A percentile compares a stretch with the other conserved stretches of the same genome.
These are phyloP conservation scores for Solanum raphanifolium DNA, from an alignment of 257 asterid genomes.

Conservation along the genomic window DNA sequence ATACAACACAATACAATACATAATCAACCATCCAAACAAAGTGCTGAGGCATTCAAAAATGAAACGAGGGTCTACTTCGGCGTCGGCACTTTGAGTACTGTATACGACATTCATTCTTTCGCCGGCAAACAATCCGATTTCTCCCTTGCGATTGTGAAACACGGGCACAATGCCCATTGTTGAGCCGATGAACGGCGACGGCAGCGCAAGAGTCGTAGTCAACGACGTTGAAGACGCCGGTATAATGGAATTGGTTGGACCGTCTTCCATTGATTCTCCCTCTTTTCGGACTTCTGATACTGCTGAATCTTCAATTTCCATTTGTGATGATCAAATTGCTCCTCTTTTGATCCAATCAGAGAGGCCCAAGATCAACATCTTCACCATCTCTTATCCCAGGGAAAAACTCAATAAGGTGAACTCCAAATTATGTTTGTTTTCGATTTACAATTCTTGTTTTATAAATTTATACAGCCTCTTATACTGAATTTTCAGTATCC, in stretches of 20 bases:
- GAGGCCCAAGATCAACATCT: conserved; percentile 30
- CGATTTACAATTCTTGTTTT: too few species aligned
- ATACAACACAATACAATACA: too few species aligned
- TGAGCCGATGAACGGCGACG: background rate
- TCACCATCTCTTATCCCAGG: conserved; percentile 18
- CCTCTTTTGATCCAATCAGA: conserved; percentile 23
- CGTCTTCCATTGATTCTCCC: background rate
- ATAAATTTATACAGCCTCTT: too few species aligned
- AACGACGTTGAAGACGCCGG: background rate
- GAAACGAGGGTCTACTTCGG: background rate
- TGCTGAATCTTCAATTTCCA: conserved; percentile 5
- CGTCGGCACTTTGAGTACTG: background rate
- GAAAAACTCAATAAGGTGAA: conserved; percentile 16
- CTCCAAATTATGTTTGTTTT: background rate
- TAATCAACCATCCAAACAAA: background rate
- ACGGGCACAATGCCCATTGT: background rate
- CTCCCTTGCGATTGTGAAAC: background rate
- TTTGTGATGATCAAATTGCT: conserved; percentile 12
- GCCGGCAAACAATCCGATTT: background rate
- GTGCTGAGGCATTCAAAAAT: background rate
- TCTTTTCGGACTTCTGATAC: background rate
- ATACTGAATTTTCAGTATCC: too few species aligned
- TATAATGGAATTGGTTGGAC: conserved; percentile 5
- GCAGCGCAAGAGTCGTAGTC: background rate
- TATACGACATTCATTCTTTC: background rate